phyloP scores from a whole-genome alignment of 1,139 yeast genomes.

The Pichia sp. region DNA sequence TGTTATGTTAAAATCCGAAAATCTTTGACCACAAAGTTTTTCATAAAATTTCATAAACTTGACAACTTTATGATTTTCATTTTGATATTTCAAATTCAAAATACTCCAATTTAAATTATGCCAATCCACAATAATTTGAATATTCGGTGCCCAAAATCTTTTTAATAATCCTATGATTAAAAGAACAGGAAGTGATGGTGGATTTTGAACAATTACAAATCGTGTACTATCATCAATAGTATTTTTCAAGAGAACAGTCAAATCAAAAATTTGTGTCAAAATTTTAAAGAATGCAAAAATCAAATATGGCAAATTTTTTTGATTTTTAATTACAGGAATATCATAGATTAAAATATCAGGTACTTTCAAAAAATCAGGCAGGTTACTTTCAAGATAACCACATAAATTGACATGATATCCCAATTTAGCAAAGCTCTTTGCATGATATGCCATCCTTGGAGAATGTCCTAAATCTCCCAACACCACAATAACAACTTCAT shows the following conservation, averaged over 20 bases:
- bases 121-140: constrained; percentile 83
- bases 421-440: constrained; percentile 60
- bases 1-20: constrained; percentile 66
- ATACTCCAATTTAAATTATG: constrained; percentile 90
- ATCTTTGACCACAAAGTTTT: constrained; percentile 43
- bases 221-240: constrained; percentile 52
- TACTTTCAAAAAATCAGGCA: constrained; percentile 47
- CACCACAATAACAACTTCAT: constrained; percentile 66
- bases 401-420: constrained; percentile 78
- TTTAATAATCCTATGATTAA: constrained; percentile 55
- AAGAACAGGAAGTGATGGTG: constrained; percentile 85
- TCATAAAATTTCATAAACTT: constrained; percentile 54
- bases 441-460: constrained; percentile 93
- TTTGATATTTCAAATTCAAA: constrained; percentile 56
- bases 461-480: constrained; percentile 94
- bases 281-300: constrained; percentile 59
- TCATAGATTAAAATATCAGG: constrained; percentile 43
- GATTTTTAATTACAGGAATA: constrained; percentile 44
- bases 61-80: constrained; percentile 57
- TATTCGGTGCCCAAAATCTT: constrained; percentile 45
- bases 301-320: constrained; percentile 44
- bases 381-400: constrained; percentile 66
- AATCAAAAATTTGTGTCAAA: constrained; percentile 43
- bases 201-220: constrained; percentile 80
- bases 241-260: constrained; percentile 43